phyloP scores from a whole-genome alignment of 805 yeast genomes.

The Clavispora vitiphila region DNA sequence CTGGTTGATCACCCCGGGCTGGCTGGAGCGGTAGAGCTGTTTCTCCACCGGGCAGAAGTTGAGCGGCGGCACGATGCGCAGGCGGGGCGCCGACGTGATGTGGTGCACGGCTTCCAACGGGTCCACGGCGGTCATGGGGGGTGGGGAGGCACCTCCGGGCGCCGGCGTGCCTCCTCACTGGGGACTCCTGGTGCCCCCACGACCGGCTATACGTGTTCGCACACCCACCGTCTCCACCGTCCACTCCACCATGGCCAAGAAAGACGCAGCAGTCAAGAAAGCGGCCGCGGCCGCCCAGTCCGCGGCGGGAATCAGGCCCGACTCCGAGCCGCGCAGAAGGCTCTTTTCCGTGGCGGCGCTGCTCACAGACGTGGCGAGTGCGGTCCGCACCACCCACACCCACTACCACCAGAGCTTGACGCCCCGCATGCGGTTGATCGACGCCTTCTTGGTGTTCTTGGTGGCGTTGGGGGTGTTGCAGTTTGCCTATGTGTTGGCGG shows the following conservation, averaged over 20 bases:
- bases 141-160: too few relatives aligned
- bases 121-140: background rate
- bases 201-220: conserved; percentile 4
- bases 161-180: too few relatives aligned
- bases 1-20: conserved; percentile 90
- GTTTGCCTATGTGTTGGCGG: conserved; percentile 66
- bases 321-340: conserved; percentile 5
- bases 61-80: conserved; percentile 83
- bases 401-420: conserved; percentile 33
- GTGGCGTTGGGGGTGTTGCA: conserved; percentile 74
- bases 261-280: conserved; percentile 23
- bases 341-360: conserved; percentile 8
- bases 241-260: conserved; percentile 31
- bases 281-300: conserved; percentile 14
- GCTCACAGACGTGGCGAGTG: conserved; percentile 22
- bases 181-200: conserved; percentile 1
- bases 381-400: conserved; percentile 29
- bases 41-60: conserved; percentile 94
- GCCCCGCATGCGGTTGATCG: conserved; percentile 61
- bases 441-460: conserved; percentile 67
- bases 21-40: conserved; percentile 84
- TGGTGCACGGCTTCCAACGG: background rate
- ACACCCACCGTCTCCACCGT: background rate
- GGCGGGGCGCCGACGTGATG: conserved; percentile 48
- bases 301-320: conserved; percentile 7